phyloP scores from a whole-genome alignment of 768 basidiomycete genomes.

The Paxillus rubicundulus region DNA sequence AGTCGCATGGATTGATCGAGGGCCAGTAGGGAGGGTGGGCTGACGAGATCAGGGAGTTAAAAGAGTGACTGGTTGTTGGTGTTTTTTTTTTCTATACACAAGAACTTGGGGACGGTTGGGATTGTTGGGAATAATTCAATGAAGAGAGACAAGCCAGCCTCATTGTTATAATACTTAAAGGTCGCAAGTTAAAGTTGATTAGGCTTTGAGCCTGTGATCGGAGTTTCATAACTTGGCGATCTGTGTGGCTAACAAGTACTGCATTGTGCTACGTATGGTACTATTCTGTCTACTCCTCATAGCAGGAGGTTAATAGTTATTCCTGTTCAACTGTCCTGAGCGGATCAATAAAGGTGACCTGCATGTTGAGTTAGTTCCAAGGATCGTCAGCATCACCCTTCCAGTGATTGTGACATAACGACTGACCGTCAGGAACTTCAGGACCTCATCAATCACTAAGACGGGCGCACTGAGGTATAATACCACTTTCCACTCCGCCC shows the following conservation, averaged over 20 bases:
- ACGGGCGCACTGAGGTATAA: constrained; percentile 86
- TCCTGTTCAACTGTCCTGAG: constrained; percentile 49
- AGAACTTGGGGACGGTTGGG: constrained; percentile 1
- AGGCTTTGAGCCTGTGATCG: no score
- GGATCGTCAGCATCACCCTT: neutral
- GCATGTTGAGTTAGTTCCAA: neutral
- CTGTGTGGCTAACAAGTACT: no score
- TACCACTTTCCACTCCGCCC: constrained; percentile 93
- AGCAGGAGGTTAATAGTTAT: constrained; percentile 22
- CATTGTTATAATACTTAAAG: neutral
- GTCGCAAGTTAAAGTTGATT: no score
- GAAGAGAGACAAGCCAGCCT: no score
- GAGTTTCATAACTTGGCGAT: no score
- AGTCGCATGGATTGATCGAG: constrained; percentile 20
- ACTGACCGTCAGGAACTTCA: constrained; percentile 81
- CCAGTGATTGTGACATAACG: neutral
- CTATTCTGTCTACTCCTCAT: neutral
- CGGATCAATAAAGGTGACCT: constrained; percentile 60
- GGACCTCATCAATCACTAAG: constrained; percentile 81
- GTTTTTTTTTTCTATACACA: constrained; percentile 1
- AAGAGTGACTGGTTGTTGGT: constrained; percentile 22
- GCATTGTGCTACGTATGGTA: neutral
- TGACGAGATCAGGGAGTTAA: neutral
- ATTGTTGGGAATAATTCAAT: neutral
- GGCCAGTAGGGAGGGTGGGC: constrained; percentile 1